Conservation (phyloP, 768 basidiomycete genomes). For the Amylocystis lapponica region DNA sequence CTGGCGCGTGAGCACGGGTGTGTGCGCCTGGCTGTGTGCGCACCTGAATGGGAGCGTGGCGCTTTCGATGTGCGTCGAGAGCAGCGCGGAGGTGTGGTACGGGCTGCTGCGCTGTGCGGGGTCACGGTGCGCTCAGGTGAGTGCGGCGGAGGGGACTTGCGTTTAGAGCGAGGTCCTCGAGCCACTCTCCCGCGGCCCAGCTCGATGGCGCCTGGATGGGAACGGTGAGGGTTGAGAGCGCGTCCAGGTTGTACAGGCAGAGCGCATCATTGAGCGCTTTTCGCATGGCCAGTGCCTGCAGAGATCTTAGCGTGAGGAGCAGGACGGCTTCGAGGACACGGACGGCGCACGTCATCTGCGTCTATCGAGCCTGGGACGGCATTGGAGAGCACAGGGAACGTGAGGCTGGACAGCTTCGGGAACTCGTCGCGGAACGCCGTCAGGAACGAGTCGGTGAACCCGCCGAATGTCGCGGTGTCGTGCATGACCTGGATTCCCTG, state of each 20-base stretch:
- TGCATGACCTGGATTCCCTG: conserved; percentile 69
- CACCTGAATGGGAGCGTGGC: conserved; percentile 30
- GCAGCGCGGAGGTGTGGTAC: conserved; percentile 30
- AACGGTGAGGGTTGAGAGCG: conserved; percentile 23
- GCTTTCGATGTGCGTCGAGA: conserved; percentile 33
- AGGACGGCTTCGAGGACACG: background rate
- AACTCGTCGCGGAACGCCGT: conserved; percentile 63
- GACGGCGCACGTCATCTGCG: conserved; percentile 40
- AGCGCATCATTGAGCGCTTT: conserved; percentile 59
- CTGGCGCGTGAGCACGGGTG: background rate
- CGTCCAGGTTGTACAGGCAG: conserved; percentile 28
- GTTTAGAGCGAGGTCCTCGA: conserved; percentile 17
- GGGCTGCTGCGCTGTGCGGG: conserved; percentile 15
- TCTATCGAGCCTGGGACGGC: conserved; percentile 28
- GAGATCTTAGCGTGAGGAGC: background rate
- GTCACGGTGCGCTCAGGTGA: background rate
- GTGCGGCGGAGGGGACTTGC: conserved; percentile 14
- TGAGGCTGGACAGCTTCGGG: conserved; percentile 51
- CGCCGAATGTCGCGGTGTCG: conserved; percentile 59
- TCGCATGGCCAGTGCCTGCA: conserved; percentile 1
- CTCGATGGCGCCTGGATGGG: conserved; percentile 26
- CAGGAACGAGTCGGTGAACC: conserved; percentile 56
- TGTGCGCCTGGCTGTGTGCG: background rate
- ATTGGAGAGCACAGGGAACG: conserved; percentile 53
- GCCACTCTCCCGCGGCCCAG: conserved; percentile 21